Base-by-base conservation (phyloP, 73 alveolate genomes). In the Strombidium stylifer region DNA sequence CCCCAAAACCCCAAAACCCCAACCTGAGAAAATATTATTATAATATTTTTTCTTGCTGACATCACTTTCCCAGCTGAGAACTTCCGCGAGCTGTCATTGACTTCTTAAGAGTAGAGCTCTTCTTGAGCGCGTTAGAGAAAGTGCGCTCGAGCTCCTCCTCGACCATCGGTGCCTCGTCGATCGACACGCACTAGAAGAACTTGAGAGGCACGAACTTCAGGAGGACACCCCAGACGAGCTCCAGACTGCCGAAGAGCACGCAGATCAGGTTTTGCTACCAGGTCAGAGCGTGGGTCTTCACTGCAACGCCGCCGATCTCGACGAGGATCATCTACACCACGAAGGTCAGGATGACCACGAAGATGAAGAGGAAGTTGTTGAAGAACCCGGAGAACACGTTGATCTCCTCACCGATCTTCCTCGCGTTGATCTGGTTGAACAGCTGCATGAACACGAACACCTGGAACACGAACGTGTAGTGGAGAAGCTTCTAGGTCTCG, bases 381-480 rank as follows among this genome's bases (percentile, higher is more conserved):
- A 77, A 74, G 41, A 90, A 66, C n/a, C 94, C 95, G 18, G 82
- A 75, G 73, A 92, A 92, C 5, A 91, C 94, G 62, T 92, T 92
- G 21, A 48, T 69, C 49, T 92, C 96, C 51, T 72, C 75, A 41
- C 89, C 85, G 31, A 92, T 45, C 75, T 92, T 84, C 62, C 98
- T 65, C 6, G 96, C 85, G 76, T 92, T 78, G 45, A 92, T 85
- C 64, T 89, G 87, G 55, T 92, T 92, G 85, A 90, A 92, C 16
- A 86, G 95, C 73, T 92, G 90, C 98, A 92, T 92, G 55, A 80
- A 73, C 39, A 92, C 98, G 53, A 92, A 92, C 10, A 92, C 67
- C 55, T 92, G 55, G 80, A 92, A 92, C 90, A 92, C 81, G 45
- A 85, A 64, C 39, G 97, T 89, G 72, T 60, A 80, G 32, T 82